Percentiles rank a stretch among this genome's conserved stretches.
Evolutionary conservation across 352 stramenopile genomes (phyloP).

Genomic region (Globisporangium barbulae): DNA sequence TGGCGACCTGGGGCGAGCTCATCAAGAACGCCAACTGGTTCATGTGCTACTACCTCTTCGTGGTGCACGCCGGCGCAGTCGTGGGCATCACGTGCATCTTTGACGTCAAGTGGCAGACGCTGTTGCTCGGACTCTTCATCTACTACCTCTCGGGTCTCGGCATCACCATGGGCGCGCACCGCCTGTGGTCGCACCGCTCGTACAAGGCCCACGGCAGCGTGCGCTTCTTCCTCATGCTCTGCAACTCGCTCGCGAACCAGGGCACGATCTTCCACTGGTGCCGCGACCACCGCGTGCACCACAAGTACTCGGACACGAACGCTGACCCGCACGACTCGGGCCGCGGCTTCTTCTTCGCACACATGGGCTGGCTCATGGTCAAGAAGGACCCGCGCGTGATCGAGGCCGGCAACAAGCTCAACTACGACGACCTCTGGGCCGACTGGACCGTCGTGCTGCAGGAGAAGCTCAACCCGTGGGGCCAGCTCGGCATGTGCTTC

Average conservation of each 20-base stretch:
- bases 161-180: conserved; percentile 97
- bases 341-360: conserved; percentile 98
- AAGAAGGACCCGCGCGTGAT: conserved; percentile 96
- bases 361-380: conserved; percentile 98
- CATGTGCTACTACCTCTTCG: conserved; percentile 96
- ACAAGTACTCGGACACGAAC: conserved; percentile 98
- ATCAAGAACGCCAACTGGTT: conserved; percentile 95
- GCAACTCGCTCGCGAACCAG: conserved; percentile 97
- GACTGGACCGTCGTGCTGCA: conserved; percentile 96
- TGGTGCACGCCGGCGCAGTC: conserved; percentile 92
- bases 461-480: conserved; percentile 97
- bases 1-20: conserved; percentile 17
- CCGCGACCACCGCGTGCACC: conserved; percentile 98
- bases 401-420: conserved; percentile 90
- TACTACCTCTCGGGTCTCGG: conserved; percentile 95
- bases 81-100: conserved; percentile 87
- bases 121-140: conserved; percentile 87
- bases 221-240: conserved; percentile 96
- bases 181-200: conserved; percentile 96
- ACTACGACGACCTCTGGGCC: conserved; percentile 96
- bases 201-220: conserved; percentile 93
- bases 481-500: conserved; percentile 98
- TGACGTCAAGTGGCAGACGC: conserved; percentile 83
- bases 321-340: conserved; percentile 94
- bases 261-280: conserved; percentile 98